A percentile compares a stretch with the other conserved stretches of the same genome.
phyloP scores from a whole-genome alignment of 73 alveolate species.

The Paramecium caudatum region DNA sequence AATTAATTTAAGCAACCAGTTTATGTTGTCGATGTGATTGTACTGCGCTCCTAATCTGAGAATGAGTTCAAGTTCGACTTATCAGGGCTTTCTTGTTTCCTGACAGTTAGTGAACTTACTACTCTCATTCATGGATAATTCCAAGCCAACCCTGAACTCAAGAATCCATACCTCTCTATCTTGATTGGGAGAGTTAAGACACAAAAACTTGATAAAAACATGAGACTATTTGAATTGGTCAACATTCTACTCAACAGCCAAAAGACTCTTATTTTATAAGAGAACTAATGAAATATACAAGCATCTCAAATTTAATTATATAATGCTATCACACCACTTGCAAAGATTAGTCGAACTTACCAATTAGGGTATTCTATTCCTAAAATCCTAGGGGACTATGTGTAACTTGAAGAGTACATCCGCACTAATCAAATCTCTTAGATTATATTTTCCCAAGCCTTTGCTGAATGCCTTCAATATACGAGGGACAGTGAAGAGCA shows the following conservation, averaged over 20 bases:
- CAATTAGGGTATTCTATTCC: neutral
- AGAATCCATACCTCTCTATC: conserved; percentile 20
- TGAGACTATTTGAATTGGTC: conserved; percentile 56
- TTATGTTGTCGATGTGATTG: neutral
- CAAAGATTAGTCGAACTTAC: neutral
- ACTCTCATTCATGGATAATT: conserved; percentile 27
- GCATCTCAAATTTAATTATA: too few species aligned
- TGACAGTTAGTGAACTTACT: neutral
- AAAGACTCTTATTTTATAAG: conserved; percentile 61
- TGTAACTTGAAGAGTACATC: neutral
- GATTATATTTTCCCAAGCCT: conserved; percentile 20
- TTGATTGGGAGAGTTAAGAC: conserved; percentile 45
- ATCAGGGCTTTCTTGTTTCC: neutral
- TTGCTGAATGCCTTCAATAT: conserved; percentile 22
- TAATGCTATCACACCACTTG: neutral
- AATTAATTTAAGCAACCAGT: neutral
- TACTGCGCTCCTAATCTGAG: neutral
- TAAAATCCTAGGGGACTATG: conserved; percentile 19
- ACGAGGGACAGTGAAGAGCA: conserved; percentile 56
- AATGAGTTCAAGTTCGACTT: neutral
- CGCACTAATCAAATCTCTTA: conserved; percentile 13
- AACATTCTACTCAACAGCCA: conserved; percentile 49
- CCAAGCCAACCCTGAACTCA: too few species aligned
- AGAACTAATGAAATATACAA: too few species aligned
- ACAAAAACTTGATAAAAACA: conserved; percentile 28